phyloP scores from a whole-genome alignment of 2,329 filamentous ascomycete species.

The Aspergillus fumigatiaffinis region DNA sequence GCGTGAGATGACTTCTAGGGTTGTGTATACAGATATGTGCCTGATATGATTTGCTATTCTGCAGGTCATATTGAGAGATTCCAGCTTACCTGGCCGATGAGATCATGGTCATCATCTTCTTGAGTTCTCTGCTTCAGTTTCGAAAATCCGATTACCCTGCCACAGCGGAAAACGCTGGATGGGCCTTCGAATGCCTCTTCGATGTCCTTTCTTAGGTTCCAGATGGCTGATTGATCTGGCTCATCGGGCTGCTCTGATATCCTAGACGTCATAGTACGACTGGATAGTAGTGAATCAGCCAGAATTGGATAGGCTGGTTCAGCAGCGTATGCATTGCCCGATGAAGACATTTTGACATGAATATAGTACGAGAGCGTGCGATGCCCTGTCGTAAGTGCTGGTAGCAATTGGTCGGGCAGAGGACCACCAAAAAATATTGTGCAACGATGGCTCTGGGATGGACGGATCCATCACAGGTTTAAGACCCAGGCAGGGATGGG shows the following conservation, averaged over 20 bases:
- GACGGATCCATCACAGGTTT: neutral
- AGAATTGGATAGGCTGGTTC: constrained; percentile 30
- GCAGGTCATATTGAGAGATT: too few species aligned
- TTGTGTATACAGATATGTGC: too few species aligned
- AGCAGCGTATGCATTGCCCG: constrained; percentile 20
- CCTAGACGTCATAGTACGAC: neutral
- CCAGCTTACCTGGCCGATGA: constrained; percentile 23
- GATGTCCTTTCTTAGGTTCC: constrained; percentile 26
- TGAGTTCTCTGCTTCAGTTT: constrained; percentile 19
- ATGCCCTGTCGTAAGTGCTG: neutral
- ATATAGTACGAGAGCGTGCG: neutral
- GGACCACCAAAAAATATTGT: neutral
- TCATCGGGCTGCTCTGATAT: neutral
- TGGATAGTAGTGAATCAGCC: constrained; percentile 26
- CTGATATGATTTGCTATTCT: too few species aligned
- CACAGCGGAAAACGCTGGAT: constrained; percentile 22
- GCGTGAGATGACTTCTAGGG: neutral
- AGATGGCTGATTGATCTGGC: constrained; percentile 8
- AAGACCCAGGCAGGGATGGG: neutral
- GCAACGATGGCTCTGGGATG: neutral
- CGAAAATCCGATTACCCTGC: constrained; percentile 32
- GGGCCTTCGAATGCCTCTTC: constrained; percentile 14
- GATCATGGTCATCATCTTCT: constrained; percentile 22
- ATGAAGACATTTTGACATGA: constrained; percentile 12
- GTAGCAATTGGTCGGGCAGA: neutral